A percentile compares a stretch with the other conserved stretches of the same genome.
These are phyloP conservation scores for Globisporangium canariense DNA, from an alignment of 352 stramenopile species.

Conservation along the genomic window DNA sequence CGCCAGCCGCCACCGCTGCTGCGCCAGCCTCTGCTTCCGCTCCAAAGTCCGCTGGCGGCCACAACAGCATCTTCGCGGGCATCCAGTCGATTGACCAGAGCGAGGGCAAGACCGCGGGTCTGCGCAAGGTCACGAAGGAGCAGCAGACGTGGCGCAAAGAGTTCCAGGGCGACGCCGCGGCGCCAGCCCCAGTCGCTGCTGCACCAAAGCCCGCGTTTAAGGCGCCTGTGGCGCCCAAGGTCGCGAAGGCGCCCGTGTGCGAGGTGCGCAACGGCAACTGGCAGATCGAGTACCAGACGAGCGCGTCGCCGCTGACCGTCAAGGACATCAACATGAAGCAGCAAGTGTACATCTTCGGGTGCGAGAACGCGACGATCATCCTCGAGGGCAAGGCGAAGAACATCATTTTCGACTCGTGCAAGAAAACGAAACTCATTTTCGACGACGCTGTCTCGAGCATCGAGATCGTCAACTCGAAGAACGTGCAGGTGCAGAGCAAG, in stretches of 20 bases:
- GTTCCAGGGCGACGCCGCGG: conserved; percentile 71
- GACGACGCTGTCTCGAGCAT: conserved; percentile 95
- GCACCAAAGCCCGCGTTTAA: conserved; percentile 23
- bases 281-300: conserved; percentile 95
- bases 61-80: conserved; percentile 86
- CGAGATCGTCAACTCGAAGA: conserved; percentile 98
- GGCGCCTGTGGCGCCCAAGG: conserved; percentile 34
- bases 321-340: conserved; percentile 93
- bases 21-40: conserved; percentile 25
- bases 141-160: conserved; percentile 97
- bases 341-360: conserved; percentile 96
- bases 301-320: conserved; percentile 79
- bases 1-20: conserved; percentile 22
- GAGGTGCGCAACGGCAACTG: conserved; percentile 95
- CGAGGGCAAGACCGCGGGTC: conserved; percentile 87
- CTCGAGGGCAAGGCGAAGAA: conserved; percentile 98
- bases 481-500: conserved; percentile 94
- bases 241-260: conserved; percentile 50
- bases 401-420: conserved; percentile 95
- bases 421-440: conserved; percentile 95
- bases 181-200: conserved; percentile 17
- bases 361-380: conserved; percentile 92
- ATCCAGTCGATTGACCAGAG: conserved; percentile 89
- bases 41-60: conserved; percentile 44
- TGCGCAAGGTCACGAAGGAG: conserved; percentile 96